Conservation (phyloP, 768 basidiomycete species). For the Pholiota molesta region DNA sequence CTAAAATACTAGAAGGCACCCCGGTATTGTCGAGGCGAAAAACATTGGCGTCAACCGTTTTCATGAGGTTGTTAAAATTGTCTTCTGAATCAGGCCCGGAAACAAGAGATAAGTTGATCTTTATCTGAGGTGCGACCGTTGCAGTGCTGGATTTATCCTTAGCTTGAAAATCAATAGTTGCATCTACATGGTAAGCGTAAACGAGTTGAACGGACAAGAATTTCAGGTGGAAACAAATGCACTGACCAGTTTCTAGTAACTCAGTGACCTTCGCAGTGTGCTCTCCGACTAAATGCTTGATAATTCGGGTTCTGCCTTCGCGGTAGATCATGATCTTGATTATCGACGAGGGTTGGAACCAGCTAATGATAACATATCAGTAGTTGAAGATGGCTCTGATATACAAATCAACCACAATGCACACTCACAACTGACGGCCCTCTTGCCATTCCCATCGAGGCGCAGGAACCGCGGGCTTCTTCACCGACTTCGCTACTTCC, state of each 20-base stretch:
- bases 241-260: background rate
- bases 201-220: no score
- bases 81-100: background rate
- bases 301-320: background rate
- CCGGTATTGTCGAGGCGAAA: background rate
- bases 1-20: background rate
- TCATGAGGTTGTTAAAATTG: background rate
- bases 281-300: background rate
- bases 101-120: no score
- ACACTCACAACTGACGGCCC: background rate
- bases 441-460: background rate
- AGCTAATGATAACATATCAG: background rate
- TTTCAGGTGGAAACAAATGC: background rate
- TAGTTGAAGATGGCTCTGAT: background rate
- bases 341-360: background rate
- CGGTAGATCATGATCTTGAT: background rate
- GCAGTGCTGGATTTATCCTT: no score
- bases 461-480: background rate
- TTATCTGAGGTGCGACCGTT: no score
- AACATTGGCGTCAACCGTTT: background rate
- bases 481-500: background rate
- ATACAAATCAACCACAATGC: no score
- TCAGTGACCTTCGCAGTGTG: background rate
- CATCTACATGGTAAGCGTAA: no score
- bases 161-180: no score